Base-by-base conservation (phyloP, 208 protist species). In the Leishmania amazonensis region DNA sequence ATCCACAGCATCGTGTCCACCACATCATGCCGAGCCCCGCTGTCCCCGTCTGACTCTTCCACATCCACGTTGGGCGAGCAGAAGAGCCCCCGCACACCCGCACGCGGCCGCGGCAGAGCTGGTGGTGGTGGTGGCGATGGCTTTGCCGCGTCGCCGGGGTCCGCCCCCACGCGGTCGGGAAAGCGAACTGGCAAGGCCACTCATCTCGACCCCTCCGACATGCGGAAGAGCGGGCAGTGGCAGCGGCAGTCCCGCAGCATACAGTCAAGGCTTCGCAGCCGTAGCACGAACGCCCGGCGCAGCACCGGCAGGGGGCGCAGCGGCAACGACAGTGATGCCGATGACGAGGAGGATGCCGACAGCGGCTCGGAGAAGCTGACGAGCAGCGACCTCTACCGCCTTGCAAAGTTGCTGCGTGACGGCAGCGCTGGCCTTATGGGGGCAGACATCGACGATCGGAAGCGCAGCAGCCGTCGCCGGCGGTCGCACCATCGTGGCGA, bases 341-440 rank as follows among this genome's bases (percentile, higher is more conserved):
- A 68, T 51, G 31, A 17, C 64, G 64, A 72, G 13, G 67, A 28
- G 65, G 38, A 31, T 31, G 49, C 0, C 64, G 53, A 3, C 11
- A 77, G 70, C 71, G 62, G 51, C 40, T 67, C n/a, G n/a, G 68
- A 79, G 67, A 45, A 51, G 15, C 51, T 87, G 51, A 79, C 79
- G 24, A 87, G 67, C 35, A 53, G 76, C 3, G 84, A 87, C 40
- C 71, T 87, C 28, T 87, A 87, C 64, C 64, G 49, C 3, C 80
- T 87, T 8, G 79, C 76, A 1, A 77, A 81, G 9, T 51, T 79
- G 1, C 80, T 87, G 24, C 79, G 84, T 2, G 71, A 75, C 57
- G 73, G 42, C 24, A 79, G 57, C 57, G n/a, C 67, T 3, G 58
- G 45, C 54, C 0, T 21, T 28, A 74, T 17, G 47, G 47, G 11